A percentile compares a stretch with the other conserved stretches of the same genome.
Conservation (phyloP, 1,284 basidiomycete species). For the Hortiboletus rubellus region DNA sequence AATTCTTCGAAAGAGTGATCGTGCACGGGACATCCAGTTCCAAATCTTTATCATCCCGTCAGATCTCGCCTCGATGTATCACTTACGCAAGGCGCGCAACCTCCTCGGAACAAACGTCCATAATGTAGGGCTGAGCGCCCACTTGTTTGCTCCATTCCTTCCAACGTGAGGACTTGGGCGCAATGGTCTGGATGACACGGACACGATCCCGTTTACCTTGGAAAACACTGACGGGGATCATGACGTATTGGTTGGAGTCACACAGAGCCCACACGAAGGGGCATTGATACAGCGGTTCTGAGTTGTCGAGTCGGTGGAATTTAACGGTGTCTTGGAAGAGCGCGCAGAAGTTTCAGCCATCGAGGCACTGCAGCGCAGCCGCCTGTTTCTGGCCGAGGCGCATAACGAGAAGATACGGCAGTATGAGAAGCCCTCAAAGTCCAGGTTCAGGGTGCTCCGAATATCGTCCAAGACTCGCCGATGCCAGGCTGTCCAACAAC, state of each 20-base stretch:
- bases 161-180: not conserved
- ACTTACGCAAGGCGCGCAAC: not conserved
- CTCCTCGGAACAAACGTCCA: constrained; percentile 7
- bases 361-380: not conserved
- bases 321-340: not conserved
- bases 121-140: not conserved
- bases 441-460: too few relatives aligned
- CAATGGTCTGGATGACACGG: not conserved
- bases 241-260: not conserved
- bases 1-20: not conserved
- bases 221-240: not conserved
- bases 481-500: constrained; percentile 1
- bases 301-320: rapidly evolving
- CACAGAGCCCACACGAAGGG: not conserved
- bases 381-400: not conserved
- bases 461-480: not conserved
- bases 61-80: not conserved
- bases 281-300: rapidly evolving
- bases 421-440: too few relatives aligned
- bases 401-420: not conserved
- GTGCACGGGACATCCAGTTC: not conserved
- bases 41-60: not conserved
- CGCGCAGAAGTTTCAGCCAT: rapidly evolving
- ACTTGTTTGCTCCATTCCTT: not conserved
- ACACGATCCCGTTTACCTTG: rapidly evolving